Conservation (phyloP, 2,329 filamentous ascomycete genomes). For the Epichloe hybrida region DNA sequence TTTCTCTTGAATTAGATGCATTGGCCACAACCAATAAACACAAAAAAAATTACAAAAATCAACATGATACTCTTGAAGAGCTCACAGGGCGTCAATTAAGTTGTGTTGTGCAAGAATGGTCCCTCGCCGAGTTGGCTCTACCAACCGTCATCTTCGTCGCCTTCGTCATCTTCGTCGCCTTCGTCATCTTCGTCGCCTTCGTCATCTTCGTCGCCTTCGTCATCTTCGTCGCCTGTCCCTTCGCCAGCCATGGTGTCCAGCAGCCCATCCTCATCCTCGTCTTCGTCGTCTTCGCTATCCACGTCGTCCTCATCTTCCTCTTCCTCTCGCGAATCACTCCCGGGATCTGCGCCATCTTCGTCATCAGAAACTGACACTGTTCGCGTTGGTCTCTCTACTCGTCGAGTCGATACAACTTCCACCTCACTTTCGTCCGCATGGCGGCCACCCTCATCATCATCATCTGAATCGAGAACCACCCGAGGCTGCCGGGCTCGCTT, state of each 20-base stretch:
- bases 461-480: conserved; percentile 2
- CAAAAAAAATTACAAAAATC: too few species aligned
- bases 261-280: conserved; percentile 12
- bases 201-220: conserved; percentile 9
- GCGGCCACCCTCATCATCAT: neutral
- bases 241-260: conserved; percentile 22
- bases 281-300: conserved; percentile 11
- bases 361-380: neutral
- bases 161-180: conserved; percentile 16
- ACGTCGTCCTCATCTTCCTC: conserved; percentile 6
- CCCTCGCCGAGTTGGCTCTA: conserved; percentile 3
- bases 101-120: too few species aligned
- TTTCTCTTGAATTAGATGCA: too few species aligned
- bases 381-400: neutral
- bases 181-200: conserved; percentile 16
- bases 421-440: neutral
- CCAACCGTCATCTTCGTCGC: conserved; percentile 7
- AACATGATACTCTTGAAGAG: too few species aligned
- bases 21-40: too few species aligned
- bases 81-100: too few species aligned
- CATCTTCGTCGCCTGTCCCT: conserved; percentile 15
- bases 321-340: conserved; percentile 3
- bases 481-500: neutral
- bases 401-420: neutral
- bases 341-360: conserved; percentile 1